Evolutionary conservation across 768 basidiomycete species (phyloP).

Genomic region (Kwoniella bestiolae): DNA sequence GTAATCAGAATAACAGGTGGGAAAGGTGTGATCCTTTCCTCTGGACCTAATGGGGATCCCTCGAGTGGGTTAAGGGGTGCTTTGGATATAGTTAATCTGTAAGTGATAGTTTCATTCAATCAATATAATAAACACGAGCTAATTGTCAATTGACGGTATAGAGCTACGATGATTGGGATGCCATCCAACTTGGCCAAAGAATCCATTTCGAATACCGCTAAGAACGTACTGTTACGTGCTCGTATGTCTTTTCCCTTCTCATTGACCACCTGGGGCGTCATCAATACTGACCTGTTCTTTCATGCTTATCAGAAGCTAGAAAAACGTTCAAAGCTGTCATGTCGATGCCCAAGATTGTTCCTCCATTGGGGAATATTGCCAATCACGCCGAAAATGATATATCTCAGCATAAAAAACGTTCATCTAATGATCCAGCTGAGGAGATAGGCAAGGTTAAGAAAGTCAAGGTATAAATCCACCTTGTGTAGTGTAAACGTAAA

Average conservation of each 20-base stretch:
- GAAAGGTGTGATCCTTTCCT: conserved; percentile 53
- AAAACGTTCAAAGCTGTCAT: conserved; percentile 52
- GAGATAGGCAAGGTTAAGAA: background rate
- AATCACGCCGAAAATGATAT: background rate
- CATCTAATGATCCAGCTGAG: background rate
- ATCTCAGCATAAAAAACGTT: background rate
- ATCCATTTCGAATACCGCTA: conserved; percentile 40
- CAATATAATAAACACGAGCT: conserved; percentile 32
- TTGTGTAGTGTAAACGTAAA: background rate
- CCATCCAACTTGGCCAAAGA: conserved; percentile 56
- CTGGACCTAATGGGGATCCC: conserved; percentile 36
- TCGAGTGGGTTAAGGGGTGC: conserved; percentile 46
- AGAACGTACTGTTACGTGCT: conserved; percentile 49
- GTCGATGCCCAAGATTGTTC: conserved; percentile 41
- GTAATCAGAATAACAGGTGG: conserved; percentile 53
- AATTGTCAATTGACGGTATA: conserved; percentile 38
- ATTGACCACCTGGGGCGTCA: background rate
- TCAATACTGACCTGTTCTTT: background rate
- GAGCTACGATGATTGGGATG: conserved; percentile 54
- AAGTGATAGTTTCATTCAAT: conserved; percentile 16
- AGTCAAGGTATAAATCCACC: background rate
- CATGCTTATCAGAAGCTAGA: conserved; percentile 42
- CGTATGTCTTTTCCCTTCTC: conserved; percentile 38
- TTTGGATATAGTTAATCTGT: conserved; percentile 54
- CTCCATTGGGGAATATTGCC: conserved; percentile 6